Conservation (phyloP, 1,139 yeast species). For the Lodderomyces pseudojiufengensis region DNA sequence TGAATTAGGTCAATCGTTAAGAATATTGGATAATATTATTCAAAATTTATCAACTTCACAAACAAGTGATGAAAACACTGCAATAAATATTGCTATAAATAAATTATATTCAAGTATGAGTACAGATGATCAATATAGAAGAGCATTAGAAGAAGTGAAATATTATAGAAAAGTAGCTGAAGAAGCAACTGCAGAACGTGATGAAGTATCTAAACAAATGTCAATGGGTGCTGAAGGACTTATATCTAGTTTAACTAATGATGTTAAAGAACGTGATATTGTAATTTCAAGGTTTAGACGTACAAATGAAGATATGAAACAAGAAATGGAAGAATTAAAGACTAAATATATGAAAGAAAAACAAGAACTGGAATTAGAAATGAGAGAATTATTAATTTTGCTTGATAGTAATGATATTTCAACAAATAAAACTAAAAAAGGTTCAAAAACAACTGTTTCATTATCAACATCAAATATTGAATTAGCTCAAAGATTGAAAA, state of each 20-base stretch:
- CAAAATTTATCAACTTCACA: slow-evolving; percentile 73
- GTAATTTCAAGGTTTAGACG: slow-evolving; percentile 66
- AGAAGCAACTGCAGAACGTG: slow-evolving; percentile 83
- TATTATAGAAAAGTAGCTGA: slow-evolving; percentile 65
- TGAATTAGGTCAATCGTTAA: slow-evolving; percentile 62
- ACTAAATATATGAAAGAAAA: slow-evolving; percentile 68
- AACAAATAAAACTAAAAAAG: slow-evolving; percentile 22
- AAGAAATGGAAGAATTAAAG: slow-evolving; percentile 69
- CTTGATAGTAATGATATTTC: slow-evolving; percentile 37
- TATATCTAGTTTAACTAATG: slow-evolving; percentile 65
- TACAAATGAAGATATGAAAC: slow-evolving; percentile 57
- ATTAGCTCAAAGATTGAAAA: slow-evolving; percentile 49
- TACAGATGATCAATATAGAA: slow-evolving; percentile 86
- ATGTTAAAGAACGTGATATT: slow-evolving; percentile 69
- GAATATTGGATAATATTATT: slow-evolving; percentile 77
- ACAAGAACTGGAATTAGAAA: slow-evolving; percentile 84
- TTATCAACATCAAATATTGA: slow-evolving; percentile 41
- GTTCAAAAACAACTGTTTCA: slow-evolving; percentile 32
- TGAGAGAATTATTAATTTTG: slow-evolving; percentile 78
- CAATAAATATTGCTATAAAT: slow-evolving; percentile 81
- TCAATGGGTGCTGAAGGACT: slow-evolving; percentile 83
- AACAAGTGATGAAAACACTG: slow-evolving; percentile 65
- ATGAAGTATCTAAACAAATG: slow-evolving; percentile 68
- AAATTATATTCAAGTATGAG: slow-evolving; percentile 72
- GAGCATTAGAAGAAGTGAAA: slow-evolving; percentile 72